Evolutionary conservation across 768 basidiomycete species (phyloP).

Genomic region (Mrakia frigida): DNA sequence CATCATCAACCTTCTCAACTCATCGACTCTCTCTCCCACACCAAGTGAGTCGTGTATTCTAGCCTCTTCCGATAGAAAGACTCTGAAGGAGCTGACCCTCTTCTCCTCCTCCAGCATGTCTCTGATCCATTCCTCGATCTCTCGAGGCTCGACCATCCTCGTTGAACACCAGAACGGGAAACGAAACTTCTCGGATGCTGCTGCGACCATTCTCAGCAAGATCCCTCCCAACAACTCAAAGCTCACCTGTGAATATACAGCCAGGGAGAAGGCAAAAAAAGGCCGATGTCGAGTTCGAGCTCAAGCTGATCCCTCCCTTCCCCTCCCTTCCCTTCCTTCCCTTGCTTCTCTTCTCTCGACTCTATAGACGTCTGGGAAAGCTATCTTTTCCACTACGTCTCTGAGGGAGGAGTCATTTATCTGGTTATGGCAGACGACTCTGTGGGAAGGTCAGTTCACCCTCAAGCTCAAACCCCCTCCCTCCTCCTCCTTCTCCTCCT

Average conservation of each 20-base stretch:
- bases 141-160: conserved; percentile 71
- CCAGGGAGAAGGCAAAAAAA: not conserved
- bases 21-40: too few relatives aligned
- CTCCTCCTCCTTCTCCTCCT: too few relatives aligned
- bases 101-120: conserved; percentile 43
- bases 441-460: conserved; percentile 64
- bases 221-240: conserved; percentile 84
- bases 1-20: too few relatives aligned
- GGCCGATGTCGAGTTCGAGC: conserved; percentile 4
- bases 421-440: conserved; percentile 93
- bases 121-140: conserved; percentile 74
- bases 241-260: conserved; percentile 43
- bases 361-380: conserved; percentile 67
- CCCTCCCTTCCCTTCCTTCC: not conserved
- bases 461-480: too few relatives aligned
- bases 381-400: conserved; percentile 89
- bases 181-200: conserved; percentile 86
- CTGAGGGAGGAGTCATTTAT: conserved; percentile 77
- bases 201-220: conserved; percentile 83
- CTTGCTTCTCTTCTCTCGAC: conserved; percentile 46
- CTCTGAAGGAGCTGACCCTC: not conserved
- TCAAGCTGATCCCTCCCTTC: not conserved
- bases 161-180: conserved; percentile 77
- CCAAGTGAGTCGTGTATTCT: not conserved
- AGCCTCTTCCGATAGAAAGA: too few relatives aligned